Evolutionary conservation across 257 asterid genomes (phyloP), one percentile per base, ranked within the genome.

Genomic region (Penstemon davidsonii): DNA sequence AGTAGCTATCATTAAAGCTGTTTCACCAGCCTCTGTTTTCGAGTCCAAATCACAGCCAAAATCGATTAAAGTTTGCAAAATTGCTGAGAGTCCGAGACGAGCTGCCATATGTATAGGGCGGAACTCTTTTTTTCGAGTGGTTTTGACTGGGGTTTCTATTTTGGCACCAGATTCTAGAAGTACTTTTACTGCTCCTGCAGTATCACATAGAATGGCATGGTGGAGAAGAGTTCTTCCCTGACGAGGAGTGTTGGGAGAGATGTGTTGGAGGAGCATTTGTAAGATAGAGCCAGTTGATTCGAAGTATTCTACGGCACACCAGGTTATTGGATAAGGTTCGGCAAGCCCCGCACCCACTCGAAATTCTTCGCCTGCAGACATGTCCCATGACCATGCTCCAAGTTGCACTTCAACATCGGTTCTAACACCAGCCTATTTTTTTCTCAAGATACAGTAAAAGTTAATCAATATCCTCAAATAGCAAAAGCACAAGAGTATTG

Each of bases 331-430:
- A 76, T 85, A 87, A 69, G 95, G 89, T 73, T 90, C 93, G 33
- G 91, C 93, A 39, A 90, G 76, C 49, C 95, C 95, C 47, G 93
- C 95, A 66, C 95, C 96, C 15, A 90, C 96, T 66, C 93, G 82
- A 45, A 73, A 73, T 81, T 87, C 96, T 75, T 90, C 96, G n/a
- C 93, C 95, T 46, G 91, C 73, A 73, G 85, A 82, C 60, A 77
- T 72, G 78, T 90, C 96, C 96, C 95, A 89, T 58, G 89, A 89
- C 96, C 96, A 87, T 67, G 92, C 92, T 62, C 96, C 95, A 44
- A 90, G 87, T 45, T 72, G 87, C 64, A 82, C 91, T 69, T 79
- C 69, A 74, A 74, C 75, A 74, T 87, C 91, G 61, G 85, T 81
- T 79, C 72, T 80, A 54, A 77, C 87, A 56, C 95, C 91, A 41